Evolutionary conservation across 768 basidiomycete species (phyloP), one percentile per base, ranked within the genome.

Genomic region (Rickenella mellea): DNA sequence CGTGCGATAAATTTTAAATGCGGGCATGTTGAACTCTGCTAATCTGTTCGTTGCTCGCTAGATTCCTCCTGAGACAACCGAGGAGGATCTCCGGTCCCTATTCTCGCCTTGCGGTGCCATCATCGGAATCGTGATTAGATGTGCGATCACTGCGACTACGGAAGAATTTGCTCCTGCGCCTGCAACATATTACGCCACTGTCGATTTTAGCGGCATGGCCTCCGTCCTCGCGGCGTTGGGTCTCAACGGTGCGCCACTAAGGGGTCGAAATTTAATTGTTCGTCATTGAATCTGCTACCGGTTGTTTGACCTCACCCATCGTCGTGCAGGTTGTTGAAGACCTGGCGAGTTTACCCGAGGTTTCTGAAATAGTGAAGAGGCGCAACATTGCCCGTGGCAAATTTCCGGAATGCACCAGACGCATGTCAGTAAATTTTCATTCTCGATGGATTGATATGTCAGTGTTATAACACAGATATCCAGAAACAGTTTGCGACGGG

Each of bases 121-220:
- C 11, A 6, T 52, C 7, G 48, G 51, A 2, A 40, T 47, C 10
- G 43, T 29, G 15, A 57, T 64, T 30, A 52, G 55, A 52, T 69
- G 19, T 47, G 53, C 15, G 57, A 74, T 33, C 74, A 75, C 37
- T 64, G 67, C 41, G 55, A 58, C 12, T 46, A 40, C 17, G 49
- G 50, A 22, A 15, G n/a, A 17, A 31, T n/a, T n/a, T n/a, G n/a
- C n/a, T n/a, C 8, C 15, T 37, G 41, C 2, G 44, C 27, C 14
- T 42, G 42, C 8, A 24, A 26, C 9, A 25, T 68, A 67, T 47
- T 81, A 80, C 47, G 80, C 74, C 17, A 65, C 67, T 5, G 48
- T 81, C 5, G 56, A 66, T 15, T 80, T 78, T 47, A 51, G 38
- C 0, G 56, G 65, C 14, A 47, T 59, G 24, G 35, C 41, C 5